phyloP scores from a whole-genome alignment of 495 filamentous ascomycete genomes.

The Hyphodiscus hymeniophilus region DNA sequence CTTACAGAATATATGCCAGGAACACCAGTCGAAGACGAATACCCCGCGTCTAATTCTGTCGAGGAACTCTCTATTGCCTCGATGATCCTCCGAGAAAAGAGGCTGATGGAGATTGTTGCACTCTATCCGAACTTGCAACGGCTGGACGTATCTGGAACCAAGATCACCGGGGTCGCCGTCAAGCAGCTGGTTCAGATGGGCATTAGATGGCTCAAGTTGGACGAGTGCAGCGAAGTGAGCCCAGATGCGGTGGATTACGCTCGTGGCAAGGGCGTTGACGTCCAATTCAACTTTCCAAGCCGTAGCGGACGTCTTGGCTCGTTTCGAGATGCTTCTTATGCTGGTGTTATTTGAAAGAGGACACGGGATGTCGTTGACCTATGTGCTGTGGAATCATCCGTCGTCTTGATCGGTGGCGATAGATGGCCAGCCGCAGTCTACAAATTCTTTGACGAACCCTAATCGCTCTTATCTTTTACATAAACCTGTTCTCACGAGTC shows the following conservation, averaged over 20 bases:
- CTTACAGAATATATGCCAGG: neutral
- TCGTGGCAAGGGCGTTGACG: constrained; percentile 15
- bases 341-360: neutral
- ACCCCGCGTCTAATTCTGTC: constrained; percentile 10
- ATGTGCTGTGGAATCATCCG: too few species aligned
- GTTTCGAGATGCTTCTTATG: constrained; percentile 3
- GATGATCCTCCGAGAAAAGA: constrained; percentile 6
- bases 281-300: constrained; percentile 6
- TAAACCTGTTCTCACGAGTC: too few species aligned
- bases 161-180: constrained; percentile 19
- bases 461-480: too few species aligned
- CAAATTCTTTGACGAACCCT: too few species aligned
- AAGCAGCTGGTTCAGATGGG: constrained; percentile 12
- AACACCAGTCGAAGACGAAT: constrained; percentile 4
- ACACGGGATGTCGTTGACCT: too few species aligned
- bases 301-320: neutral
- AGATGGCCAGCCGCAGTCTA: too few species aligned
- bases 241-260: constrained; percentile 21
- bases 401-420: too few species aligned
- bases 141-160: constrained; percentile 15
- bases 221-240: constrained; percentile 10
- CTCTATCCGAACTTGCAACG: constrained; percentile 16
- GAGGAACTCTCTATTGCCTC: constrained; percentile 9
- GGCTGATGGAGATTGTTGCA: constrained; percentile 4
- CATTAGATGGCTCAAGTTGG: constrained; percentile 12